Evolutionary conservation across 768 basidiomycete genomes (phyloP).

Genomic region (Rhizopogon sp.): DNA sequence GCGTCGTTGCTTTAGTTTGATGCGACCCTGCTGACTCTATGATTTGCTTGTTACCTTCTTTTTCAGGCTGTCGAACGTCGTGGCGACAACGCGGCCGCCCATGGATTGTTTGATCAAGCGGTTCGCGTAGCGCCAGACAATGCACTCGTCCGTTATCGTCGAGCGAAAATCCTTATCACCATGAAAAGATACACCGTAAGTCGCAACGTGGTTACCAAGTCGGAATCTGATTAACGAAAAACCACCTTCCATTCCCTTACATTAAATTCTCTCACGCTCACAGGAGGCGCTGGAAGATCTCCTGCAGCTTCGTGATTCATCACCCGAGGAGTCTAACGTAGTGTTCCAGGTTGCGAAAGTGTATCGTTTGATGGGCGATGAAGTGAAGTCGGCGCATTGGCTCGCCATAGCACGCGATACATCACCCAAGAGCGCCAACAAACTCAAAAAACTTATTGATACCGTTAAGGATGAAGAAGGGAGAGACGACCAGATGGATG

Average conservation of each 20-base stretch:
- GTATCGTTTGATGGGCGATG: slow-evolving; percentile 78
- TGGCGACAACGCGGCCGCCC: slow-evolving; percentile 70
- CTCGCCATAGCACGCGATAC: slow-evolving; percentile 91
- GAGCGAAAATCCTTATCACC: slow-evolving; percentile 86
- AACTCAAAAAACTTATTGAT: slow-evolving; percentile 76
- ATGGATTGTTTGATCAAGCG: slow-evolving; percentile 78
- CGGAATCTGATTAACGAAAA: slow-evolving; percentile 1
- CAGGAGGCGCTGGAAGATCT: slow-evolving; percentile 82
- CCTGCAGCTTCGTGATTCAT: slow-evolving; percentile 70
- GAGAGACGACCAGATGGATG: slow-evolving; percentile 69
- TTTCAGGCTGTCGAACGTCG: slow-evolving; percentile 84
- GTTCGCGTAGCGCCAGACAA: slow-evolving; percentile 78
- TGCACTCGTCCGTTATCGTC: slow-evolving; percentile 89
- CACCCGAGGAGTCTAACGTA: slow-evolving; percentile 95
- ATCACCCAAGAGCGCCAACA: slow-evolving; percentile 83
- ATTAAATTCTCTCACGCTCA: slow-evolving; percentile 18
- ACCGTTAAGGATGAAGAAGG: slow-evolving; percentile 57
- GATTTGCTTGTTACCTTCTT: slow-evolving; percentile 9
- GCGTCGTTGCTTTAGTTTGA: slow-evolving; percentile 30
- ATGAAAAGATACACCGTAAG: slow-evolving; percentile 81
- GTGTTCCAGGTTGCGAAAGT: slow-evolving; percentile 93
- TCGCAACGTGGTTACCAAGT: slow-evolving; percentile 20
- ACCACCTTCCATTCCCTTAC: slow-evolving; percentile 11
- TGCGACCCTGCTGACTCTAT: slow-evolving; percentile 15
- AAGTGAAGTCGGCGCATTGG: slow-evolving; percentile 73